These are phyloP conservation scores for Xylaria venustula DNA, from an alignment of 495 filamentous ascomycete genomes.

Conservation along the genomic window DNA sequence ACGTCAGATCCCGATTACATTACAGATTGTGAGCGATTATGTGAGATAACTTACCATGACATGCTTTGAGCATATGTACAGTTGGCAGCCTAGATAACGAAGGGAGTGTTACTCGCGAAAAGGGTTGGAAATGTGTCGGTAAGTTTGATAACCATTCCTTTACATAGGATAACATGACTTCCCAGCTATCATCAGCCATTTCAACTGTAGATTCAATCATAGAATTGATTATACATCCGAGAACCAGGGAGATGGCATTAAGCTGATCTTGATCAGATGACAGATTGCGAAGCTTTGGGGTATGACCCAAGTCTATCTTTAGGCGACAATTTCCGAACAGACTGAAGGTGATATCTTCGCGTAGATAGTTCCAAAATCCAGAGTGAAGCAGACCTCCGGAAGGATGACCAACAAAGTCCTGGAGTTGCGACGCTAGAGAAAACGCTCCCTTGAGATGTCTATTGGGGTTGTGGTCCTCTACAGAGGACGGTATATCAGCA, in stretches of 20 bases:
- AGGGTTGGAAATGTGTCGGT: slow-evolving; percentile 23
- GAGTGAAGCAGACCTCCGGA: slow-evolving; percentile 26
- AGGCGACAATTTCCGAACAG: slow-evolving; percentile 31
- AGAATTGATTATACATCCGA: slow-evolving; percentile 34
- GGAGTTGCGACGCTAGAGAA: slow-evolving; percentile 18
- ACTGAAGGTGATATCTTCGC: slow-evolving; percentile 40
- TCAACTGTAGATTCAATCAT: slow-evolving; percentile 17
- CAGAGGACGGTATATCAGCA: neutral
- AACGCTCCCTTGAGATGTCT: slow-evolving; percentile 21
- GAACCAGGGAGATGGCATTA: slow-evolving; percentile 30
- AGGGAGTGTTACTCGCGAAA: neutral
- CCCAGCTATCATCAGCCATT: slow-evolving; percentile 4
- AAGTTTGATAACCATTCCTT: slow-evolving; percentile 20
- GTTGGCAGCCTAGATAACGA: slow-evolving; percentile 17
- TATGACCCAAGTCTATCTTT: slow-evolving; percentile 32
- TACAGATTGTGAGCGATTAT: neutral
- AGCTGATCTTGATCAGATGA: slow-evolving; percentile 27
- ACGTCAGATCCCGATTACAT: neutral
- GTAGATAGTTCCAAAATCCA: slow-evolving; percentile 42
- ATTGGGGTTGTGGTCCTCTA: slow-evolving; percentile 18
- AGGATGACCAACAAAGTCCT: neutral
- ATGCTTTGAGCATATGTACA: slow-evolving; percentile 24
- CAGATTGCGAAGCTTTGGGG: slow-evolving; percentile 6
- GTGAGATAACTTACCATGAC: slow-evolving; percentile 27
- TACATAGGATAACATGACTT: slow-evolving; percentile 13